phyloP scores from a whole-genome alignment of 177 flowering plant species.

The Vitis hybrid region DNA sequence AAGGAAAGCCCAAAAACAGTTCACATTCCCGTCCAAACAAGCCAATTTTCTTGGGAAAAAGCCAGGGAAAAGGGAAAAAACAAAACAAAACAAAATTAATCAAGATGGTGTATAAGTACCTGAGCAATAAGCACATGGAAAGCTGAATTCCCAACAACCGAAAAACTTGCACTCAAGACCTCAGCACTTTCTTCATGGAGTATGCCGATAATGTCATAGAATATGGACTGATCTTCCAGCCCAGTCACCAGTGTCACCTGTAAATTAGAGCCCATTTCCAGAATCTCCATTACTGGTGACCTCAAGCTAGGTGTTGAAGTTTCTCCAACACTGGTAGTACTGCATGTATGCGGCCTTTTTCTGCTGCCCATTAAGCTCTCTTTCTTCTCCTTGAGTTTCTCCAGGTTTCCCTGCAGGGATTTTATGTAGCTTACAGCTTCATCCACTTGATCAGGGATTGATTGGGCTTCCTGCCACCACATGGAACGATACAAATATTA shows the following conservation, averaged over 20 bases:
- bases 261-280: slow-evolving; percentile 23
- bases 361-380: slow-evolving; percentile 13
- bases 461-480: slow-evolving; percentile 24
- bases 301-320: neutral
- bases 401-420: slow-evolving; percentile 20
- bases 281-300: slow-evolving; percentile 25
- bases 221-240: slow-evolving; percentile 20
- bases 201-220: slow-evolving; percentile 25
- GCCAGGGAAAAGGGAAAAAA: neutral
- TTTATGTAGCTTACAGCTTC: slow-evolving; percentile 35
- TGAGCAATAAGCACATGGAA: slow-evolving; percentile 28
- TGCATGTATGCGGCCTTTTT: slow-evolving; percentile 9
- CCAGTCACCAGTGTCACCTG: slow-evolving; percentile 20
- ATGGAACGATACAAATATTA: neutral
- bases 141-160: slow-evolving; percentile 17
- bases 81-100: no score
- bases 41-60: neutral
- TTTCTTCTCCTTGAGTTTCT: slow-evolving; percentile 23
- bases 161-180: slow-evolving; percentile 20
- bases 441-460: slow-evolving; percentile 34
- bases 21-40: no score
- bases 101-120: slow-evolving; percentile 13
- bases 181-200: slow-evolving; percentile 29
- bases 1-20: no score
- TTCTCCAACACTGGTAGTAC: neutral